phyloP scores from a whole-genome alignment of 1,284 basidiomycete species.

The Cryptococcus deneoformans region DNA sequence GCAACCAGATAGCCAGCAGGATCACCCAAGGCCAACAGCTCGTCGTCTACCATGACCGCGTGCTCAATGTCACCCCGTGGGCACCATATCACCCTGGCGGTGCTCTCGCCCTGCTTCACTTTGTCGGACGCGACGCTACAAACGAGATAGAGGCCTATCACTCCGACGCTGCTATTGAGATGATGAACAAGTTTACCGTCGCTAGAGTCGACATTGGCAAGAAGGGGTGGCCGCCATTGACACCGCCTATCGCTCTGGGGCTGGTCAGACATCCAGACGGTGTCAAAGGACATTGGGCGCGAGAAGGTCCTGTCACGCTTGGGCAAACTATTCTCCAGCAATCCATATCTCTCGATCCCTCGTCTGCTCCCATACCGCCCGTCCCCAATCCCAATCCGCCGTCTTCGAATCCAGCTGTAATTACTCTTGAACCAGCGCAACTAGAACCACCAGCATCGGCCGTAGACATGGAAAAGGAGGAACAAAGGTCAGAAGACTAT shows the following conservation, averaged over 20 bases:
- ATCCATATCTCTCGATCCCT: slow-evolving; percentile 10
- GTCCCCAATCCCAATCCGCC: slow-evolving; percentile 5
- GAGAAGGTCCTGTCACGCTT: slow-evolving; percentile 39
- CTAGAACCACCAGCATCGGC: slow-evolving; percentile 53
- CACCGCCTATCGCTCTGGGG: slow-evolving; percentile 86
- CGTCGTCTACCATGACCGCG: slow-evolving; percentile 70
- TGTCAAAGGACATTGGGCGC: slow-evolving; percentile 40
- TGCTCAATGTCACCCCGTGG: slow-evolving; percentile 82
- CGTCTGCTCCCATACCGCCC: slow-evolving; percentile 6
- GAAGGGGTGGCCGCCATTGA: slow-evolving; percentile 68
- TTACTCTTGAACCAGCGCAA: slow-evolving; percentile 26
- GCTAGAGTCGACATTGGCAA: slow-evolving; percentile 60
- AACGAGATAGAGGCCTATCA: slow-evolving; percentile 97
- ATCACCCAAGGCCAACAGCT: slow-evolving; percentile 76
- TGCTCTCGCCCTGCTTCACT: slow-evolving; percentile 85
- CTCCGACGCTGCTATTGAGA: slow-evolving; percentile 60
- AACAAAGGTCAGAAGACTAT: slow-evolving; percentile 73
- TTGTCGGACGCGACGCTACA: slow-evolving; percentile 89
- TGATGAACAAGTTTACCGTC: slow-evolving; percentile 69
- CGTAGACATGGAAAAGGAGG: slow-evolving; percentile 60
- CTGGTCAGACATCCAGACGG: slow-evolving; percentile 59
- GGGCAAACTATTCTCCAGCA: slow-evolving; percentile 13
- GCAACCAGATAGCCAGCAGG: slow-evolving; percentile 33
- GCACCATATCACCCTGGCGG: slow-evolving; percentile 86
- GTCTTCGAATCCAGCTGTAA: slow-evolving; percentile 3